A percentile compares a stretch with the other conserved stretches of the same genome.
These are phyloP conservation scores for Penicillium sclerotiorum DNA, from an alignment of 2,329 filamentous ascomycete genomes.

Conservation along the genomic window DNA sequence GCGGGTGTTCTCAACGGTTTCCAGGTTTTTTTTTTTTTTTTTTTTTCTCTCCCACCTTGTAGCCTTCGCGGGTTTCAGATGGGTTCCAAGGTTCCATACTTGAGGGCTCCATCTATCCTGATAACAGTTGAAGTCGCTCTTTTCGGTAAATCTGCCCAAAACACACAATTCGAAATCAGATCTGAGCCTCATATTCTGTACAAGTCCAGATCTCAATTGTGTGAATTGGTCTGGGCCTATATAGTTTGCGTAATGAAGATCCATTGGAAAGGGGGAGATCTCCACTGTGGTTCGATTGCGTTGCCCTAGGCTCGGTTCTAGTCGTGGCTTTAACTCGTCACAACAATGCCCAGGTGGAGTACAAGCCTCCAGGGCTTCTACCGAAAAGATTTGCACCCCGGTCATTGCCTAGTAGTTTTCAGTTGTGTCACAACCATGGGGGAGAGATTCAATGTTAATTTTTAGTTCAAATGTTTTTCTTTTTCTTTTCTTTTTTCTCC, in stretches of 20 bases:
- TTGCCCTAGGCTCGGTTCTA: neutral
- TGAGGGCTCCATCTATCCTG: no score
- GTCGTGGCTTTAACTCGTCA: neutral
- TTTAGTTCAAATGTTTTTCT: no score
- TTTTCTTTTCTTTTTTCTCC: no score
- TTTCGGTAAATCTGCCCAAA: neutral
- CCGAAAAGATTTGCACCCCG: no score
- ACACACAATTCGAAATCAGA: neutral
- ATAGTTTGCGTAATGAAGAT: neutral
- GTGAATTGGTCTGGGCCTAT: neutral
- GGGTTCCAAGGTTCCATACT: neutral
- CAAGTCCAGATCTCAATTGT: constrained; percentile 4
- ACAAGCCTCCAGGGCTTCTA: no score
- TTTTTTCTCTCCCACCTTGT: neutral
- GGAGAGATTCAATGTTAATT: no score
- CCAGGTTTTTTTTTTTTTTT: constrained; percentile 9
- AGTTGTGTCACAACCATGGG: no score
- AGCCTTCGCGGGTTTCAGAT: neutral
- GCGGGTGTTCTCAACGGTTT: constrained; percentile 1
- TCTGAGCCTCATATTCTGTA: neutral
- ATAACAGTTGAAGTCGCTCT: no score
- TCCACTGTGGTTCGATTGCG: constrained; percentile 2
- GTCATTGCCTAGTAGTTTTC: no score
- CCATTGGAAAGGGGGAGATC: neutral
- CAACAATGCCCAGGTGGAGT: neutral